Evolutionary conservation across 2,329 filamentous ascomycete genomes (phyloP).

Genomic region (Clarireedia hainanense): DNA sequence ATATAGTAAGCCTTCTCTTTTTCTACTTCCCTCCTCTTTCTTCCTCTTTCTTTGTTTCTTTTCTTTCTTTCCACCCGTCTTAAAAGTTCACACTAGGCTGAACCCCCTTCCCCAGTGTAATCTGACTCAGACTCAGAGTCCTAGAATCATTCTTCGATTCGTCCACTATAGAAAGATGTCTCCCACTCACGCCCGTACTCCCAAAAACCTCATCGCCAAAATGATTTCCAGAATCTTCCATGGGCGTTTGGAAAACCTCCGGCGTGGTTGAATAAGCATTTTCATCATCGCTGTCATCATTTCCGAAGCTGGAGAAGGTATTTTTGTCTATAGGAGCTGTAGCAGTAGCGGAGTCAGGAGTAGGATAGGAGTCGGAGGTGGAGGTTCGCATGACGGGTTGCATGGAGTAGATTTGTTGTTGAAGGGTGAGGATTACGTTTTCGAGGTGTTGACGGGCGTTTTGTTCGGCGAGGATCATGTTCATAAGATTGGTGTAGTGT

Average conservation of each 20-base stretch:
- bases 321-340: background rate
- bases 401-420: slow-evolving; percentile 18
- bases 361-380: slow-evolving; percentile 11
- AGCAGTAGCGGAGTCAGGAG: background rate
- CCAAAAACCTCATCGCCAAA: slow-evolving; percentile 36
- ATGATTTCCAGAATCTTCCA: slow-evolving; percentile 35
- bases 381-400: slow-evolving; percentile 4
- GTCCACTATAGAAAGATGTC: slow-evolving; percentile 26
- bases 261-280: slow-evolving; percentile 26
- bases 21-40: no score
- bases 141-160: slow-evolving; percentile 53
- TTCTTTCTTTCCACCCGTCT: background rate
- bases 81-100: slow-evolving; percentile 17
- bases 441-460: slow-evolving; percentile 48
- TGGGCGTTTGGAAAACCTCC: slow-evolving; percentile 45
- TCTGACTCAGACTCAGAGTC: slow-evolving; percentile 55
- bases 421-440: slow-evolving; percentile 44
- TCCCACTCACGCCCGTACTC: slow-evolving; percentile 9
- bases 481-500: slow-evolving; percentile 42
- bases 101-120: slow-evolving; percentile 36
- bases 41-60: no score
- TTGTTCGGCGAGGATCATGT: slow-evolving; percentile 49
- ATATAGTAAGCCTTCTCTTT: no score
- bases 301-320: slow-evolving; percentile 26
- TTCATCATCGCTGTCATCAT: slow-evolving; percentile 22